Evolutionary conservation across 352 stramenopile species (phyloP).

Genomic region (Phytophthora ramorum): DNA sequence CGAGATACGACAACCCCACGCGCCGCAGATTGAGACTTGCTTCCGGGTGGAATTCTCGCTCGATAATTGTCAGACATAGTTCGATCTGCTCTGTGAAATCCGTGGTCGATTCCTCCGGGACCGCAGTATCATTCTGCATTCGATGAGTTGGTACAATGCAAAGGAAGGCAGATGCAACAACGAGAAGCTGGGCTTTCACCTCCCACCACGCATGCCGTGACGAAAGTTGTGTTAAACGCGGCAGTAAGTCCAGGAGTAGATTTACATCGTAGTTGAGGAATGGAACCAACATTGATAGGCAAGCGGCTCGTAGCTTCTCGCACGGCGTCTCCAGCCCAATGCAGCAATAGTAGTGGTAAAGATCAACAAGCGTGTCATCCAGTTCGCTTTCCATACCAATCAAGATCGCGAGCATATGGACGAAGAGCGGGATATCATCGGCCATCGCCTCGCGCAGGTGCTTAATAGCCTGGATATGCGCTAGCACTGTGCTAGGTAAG

Average conservation of each 20-base stretch:
- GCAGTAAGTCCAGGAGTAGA: conserved; percentile 65
- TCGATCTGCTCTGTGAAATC: conserved; percentile 80
- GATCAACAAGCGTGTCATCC: conserved; percentile 75
- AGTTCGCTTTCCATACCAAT: conserved; percentile 76
- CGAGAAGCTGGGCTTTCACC: conserved; percentile 80
- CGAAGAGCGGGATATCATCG: conserved; percentile 75
- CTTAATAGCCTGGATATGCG: conserved; percentile 83
- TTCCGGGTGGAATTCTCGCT: conserved; percentile 74
- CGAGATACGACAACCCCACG: conserved; percentile 62
- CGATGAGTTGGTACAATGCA: conserved; percentile 25
- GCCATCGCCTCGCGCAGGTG: conserved; percentile 67
- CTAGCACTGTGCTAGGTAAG: conserved; percentile 51
- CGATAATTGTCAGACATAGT: conserved; percentile 68
- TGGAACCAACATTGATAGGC: conserved; percentile 73
- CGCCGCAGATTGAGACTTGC: conserved; percentile 66
- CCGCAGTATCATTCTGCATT: conserved; percentile 4
- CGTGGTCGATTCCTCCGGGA: conserved; percentile 17
- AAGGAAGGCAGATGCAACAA: conserved; percentile 72
- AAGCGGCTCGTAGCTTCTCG: conserved; percentile 80
- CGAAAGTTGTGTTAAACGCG: conserved; percentile 70
- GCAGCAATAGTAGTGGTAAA: conserved; percentile 91
- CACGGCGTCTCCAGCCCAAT: conserved; percentile 79
- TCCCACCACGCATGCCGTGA: conserved; percentile 82
- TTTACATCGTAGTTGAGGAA: conserved; percentile 51
- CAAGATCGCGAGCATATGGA: conserved; percentile 75